Evolutionary conservation across 1,139 yeast species (phyloP).

Genomic region (Kodamaea fungicola): DNA sequence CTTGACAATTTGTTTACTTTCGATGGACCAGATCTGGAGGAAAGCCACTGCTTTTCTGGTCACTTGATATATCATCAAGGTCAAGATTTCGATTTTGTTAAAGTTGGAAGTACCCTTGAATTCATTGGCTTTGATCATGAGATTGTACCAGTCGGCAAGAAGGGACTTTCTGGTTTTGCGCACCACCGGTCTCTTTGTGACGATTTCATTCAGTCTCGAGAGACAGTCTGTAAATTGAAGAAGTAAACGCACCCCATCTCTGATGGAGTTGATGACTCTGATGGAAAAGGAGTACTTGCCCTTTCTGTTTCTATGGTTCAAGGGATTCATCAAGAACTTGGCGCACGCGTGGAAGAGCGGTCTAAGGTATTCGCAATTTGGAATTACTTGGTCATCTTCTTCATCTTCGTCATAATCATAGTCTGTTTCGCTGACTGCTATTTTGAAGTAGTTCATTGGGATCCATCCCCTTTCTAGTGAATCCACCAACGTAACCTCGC

Average conservation of each 20-base stretch:
- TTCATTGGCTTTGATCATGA: slow-evolving; percentile 84
- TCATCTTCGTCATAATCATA: slow-evolving; percentile 17
- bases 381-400: slow-evolving; percentile 23
- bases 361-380: slow-evolving; percentile 47
- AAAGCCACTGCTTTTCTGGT: slow-evolving; percentile 69
- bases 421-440: slow-evolving; percentile 48
- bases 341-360: slow-evolving; percentile 73
- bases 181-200: slow-evolving; percentile 64
- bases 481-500: slow-evolving; percentile 79
- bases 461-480: slow-evolving; percentile 90
- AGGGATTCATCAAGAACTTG: slow-evolving; percentile 68
- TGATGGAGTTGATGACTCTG: slow-evolving; percentile 43
- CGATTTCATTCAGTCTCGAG: slow-evolving; percentile 78
- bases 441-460: slow-evolving; percentile 83
- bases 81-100: slow-evolving; percentile 65
- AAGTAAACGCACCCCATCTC: slow-evolving; percentile 80
- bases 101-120: slow-evolving; percentile 69
- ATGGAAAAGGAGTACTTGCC: slow-evolving; percentile 47
- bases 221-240: slow-evolving; percentile 79
- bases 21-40: slow-evolving; percentile 71
- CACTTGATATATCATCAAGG: slow-evolving; percentile 71
- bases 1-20: slow-evolving; percentile 42
- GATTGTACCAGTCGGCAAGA: slow-evolving; percentile 86
- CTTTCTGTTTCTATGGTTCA: slow-evolving; percentile 41
- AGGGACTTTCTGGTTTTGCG: slow-evolving; percentile 74